A percentile compares a stretch with the other conserved stretches of the same genome.
phyloP scores from a whole-genome alignment of 1,284 basidiomycete genomes.

The Puccinia brachypodii region DNA sequence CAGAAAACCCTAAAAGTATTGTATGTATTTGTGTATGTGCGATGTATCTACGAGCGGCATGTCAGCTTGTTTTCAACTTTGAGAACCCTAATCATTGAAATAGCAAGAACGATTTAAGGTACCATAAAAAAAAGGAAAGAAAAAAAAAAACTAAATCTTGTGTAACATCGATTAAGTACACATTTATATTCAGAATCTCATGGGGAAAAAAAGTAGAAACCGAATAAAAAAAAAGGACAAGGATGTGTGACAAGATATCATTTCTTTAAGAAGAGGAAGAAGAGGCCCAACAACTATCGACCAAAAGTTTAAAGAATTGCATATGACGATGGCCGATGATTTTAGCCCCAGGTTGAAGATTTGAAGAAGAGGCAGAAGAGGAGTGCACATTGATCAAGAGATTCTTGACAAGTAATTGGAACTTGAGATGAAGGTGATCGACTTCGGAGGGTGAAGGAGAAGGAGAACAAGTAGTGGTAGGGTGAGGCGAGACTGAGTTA shows the following conservation, averaged over 20 bases:
- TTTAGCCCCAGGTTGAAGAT: not conserved
- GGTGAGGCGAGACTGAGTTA: not conserved
- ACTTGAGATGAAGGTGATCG: constrained; percentile 10
- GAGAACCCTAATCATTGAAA: too few relatives aligned
- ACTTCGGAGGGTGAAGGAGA: not conserved
- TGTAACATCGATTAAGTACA: too few relatives aligned
- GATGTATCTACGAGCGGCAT: too few relatives aligned
- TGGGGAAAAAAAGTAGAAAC: not conserved
- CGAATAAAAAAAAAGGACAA: not conserved
- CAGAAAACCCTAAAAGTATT: too few relatives aligned
- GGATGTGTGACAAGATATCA: not conserved
- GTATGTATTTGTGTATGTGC: too few relatives aligned
- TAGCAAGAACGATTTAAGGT: too few relatives aligned
- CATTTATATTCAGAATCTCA: too few relatives aligned
- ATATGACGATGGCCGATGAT: not conserved
- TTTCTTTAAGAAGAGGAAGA: not conserved
- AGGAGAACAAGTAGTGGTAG: not conserved
- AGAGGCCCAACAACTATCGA: not conserved
- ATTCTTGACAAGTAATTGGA: constrained; percentile 18
- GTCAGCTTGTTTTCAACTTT: too few relatives aligned
- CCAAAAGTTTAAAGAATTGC: constrained; percentile 21
- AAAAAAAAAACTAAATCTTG: too few relatives aligned
- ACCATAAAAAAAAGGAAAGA: too few relatives aligned
- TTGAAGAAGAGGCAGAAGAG: not conserved
- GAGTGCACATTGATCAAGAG: constrained; percentile 1